Evolutionary conservation across 345 rosid genomes (phyloP), one percentile per base, ranked within the genome.

Genomic region (Draba incana): DNA sequence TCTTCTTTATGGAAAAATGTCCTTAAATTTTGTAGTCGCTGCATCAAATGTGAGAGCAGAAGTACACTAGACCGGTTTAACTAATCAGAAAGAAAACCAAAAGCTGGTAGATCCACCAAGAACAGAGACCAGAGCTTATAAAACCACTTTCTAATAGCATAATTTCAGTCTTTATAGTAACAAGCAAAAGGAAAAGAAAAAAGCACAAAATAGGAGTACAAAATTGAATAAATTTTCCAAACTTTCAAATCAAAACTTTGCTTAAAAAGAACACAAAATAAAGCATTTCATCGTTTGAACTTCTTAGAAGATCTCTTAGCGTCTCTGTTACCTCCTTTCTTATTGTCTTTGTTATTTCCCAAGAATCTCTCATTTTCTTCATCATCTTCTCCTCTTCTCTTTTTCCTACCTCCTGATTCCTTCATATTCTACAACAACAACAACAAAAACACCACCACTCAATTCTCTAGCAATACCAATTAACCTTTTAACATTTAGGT

Each of bases 351-450:
- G 63, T 72, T 78, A 33, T 54, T 38, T 51, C 84, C 83, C 16
- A 88, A 47, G 35, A 79, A 84, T 66, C 78, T 86, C 60, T 78
- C 86, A 38, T 87, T 54, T 4, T 85, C 86, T 2, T 85, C 97
- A 10, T 82, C 92, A 1, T 79, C 88, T 30, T 79, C 89, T 62
- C 79, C 88, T 35, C 80, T 70, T 61, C 81, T 77, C 72, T 76
- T 81, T 79, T 71, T 80, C 66, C 72, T 81, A 24, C 75, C 79
- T 43, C 83, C 88, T 10, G 64, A 66, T 39, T 88, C 91, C 68
- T 85, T 88, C 37, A 86, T 77, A 66, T 77, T 84, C 96, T 91
- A 59, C 77, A 70, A 8, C 63, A 66, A 20, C 20, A 20, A 20
- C 20, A 20, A 20, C 20, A 20, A 20, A 20, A 20, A 20, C 20